Conservation (phyloP, 768 basidiomycete species). For the Cubamyces lactineus region DNA sequence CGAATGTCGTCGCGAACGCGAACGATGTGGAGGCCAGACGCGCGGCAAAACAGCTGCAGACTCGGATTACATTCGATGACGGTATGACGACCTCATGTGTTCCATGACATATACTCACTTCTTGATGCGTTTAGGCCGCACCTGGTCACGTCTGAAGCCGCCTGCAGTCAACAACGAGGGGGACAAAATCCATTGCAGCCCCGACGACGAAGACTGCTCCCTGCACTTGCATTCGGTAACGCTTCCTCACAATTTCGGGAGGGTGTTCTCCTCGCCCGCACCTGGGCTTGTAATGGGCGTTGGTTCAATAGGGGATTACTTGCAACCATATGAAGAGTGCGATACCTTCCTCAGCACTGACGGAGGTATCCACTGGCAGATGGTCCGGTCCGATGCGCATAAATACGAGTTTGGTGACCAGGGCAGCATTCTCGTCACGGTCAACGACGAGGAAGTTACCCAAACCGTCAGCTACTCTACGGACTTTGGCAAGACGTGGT, state of each 20-base stretch:
- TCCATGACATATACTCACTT: background rate
- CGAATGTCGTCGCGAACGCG: slow-evolving; percentile 84
- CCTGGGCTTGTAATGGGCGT: slow-evolving; percentile 98
- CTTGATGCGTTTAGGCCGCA: slow-evolving; percentile 48
- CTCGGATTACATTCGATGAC: slow-evolving; percentile 89
- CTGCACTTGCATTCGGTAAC: slow-evolving; percentile 95
- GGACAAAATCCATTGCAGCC: slow-evolving; percentile 63
- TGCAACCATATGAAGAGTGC: slow-evolving; percentile 79
- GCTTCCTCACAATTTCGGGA: slow-evolving; percentile 88
- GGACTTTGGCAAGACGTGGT: slow-evolving; percentile 87
- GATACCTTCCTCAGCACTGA: slow-evolving; percentile 94
- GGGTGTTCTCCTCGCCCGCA: slow-evolving; percentile 92
- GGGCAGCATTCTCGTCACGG: slow-evolving; percentile 76
- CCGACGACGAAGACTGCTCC: slow-evolving; percentile 66
- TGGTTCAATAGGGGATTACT: slow-evolving; percentile 74
- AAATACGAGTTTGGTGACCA: slow-evolving; percentile 97
- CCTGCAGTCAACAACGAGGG: slow-evolving; percentile 63
- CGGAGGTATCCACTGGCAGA: slow-evolving; percentile 85
- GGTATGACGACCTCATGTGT: slow-evolving; percentile 42
- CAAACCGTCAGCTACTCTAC: slow-evolving; percentile 75
- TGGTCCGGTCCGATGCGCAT: slow-evolving; percentile 74
- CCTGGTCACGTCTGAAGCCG: slow-evolving; percentile 72
- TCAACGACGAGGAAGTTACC: slow-evolving; percentile 83
- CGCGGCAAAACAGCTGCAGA: slow-evolving; percentile 73
- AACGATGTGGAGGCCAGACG: slow-evolving; percentile 78